Base-by-base conservation (phyloP, 2,329 filamentous ascomycete species). In the Hypoxylon sp. region DNA sequence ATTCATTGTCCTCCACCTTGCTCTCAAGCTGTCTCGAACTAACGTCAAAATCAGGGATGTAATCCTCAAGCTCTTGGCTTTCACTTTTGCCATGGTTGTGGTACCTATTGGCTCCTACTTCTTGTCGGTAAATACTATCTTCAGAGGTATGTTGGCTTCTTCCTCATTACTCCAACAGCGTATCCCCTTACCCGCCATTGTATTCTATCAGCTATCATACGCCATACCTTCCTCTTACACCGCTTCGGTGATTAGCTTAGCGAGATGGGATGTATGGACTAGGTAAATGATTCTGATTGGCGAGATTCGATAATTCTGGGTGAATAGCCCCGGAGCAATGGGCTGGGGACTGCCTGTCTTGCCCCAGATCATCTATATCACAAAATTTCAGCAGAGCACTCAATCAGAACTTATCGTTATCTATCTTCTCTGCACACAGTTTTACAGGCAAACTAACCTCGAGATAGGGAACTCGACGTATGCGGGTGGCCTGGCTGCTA, bases 101-200 rank as follows among this genome's bases (percentile, higher is more conserved):
- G 79, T 91, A 19, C 95, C 95, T 13, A 92, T 99, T 70, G 89
- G 92, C 41, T 93, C 91, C 43, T 99, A 97, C 79, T 99, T 96
- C 77, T 73, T 91, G 47, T 91, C 91, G 0, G 84, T 97, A 26
- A 86, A 94, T 73, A 85, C 82, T 0, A 71, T 97, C 26, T 97
- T 97, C 79, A 82, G 83, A 71, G 94, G 94, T 94, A 80, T 58
- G 80, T 74, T 19, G 10, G 17, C n/a, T 48, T 48, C 46, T 43
- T 24, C 43, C 37, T 46, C 56, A 11, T 11, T 44, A 10, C 34
- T 51, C 50, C 15, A 53, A 51, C 22, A 17, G 49, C 13, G 32
- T 48, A 43, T 8, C 34, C 22, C 8, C 19, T 41, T 22, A 34
- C 20, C 46, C 11, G 8, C 4, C 30, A 13, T 34, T 34, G 8